Conservation (phyloP, 2,329 filamentous ascomycete species). For the Didymellaceae sp. region DNA sequence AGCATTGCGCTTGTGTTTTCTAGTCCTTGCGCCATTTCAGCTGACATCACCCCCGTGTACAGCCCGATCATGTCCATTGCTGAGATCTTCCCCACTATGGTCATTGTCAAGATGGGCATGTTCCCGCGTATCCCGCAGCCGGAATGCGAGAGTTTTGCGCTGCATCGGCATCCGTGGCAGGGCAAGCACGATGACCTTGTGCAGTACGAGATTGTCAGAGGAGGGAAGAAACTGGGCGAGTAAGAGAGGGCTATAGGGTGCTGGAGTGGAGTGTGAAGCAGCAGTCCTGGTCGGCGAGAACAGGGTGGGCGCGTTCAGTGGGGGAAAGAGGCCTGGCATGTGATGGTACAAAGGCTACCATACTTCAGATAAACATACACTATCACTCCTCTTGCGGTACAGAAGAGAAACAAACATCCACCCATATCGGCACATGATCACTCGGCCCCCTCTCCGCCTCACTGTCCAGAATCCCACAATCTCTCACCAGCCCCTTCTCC, state of each 20-base stretch:
- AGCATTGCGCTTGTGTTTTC: no score
- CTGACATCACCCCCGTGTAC: background rate
- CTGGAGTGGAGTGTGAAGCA: background rate
- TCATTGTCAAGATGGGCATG: slow-evolving; percentile 59
- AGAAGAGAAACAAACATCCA: slow-evolving; percentile 26
- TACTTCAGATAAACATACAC: no score
- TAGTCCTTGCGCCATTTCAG: background rate
- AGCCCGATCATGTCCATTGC: slow-evolving; percentile 58
- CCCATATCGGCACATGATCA: slow-evolving; percentile 62
- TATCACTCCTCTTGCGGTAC: background rate
- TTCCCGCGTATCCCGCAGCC: slow-evolving; percentile 57
- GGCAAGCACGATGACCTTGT: slow-evolving; percentile 47
- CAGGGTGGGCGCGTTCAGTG: no score
- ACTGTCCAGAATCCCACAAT: slow-evolving; percentile 52
- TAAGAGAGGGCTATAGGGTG: background rate
- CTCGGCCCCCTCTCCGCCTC: slow-evolving; percentile 57
- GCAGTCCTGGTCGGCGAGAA: no score
- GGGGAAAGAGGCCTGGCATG: background rate
- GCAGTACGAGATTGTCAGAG: slow-evolving; percentile 50
- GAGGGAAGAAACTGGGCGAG: slow-evolving; percentile 48
- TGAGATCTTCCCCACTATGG: slow-evolving; percentile 49
- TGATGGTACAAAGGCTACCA: no score
- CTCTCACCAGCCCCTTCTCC: slow-evolving; percentile 46
- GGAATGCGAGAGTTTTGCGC: slow-evolving; percentile 54
- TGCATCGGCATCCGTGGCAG: slow-evolving; percentile 55